Evolutionary conservation across 805 yeast genomes (phyloP), one percentile per base, ranked within the genome.

Genomic region (Kuraishia piskuri): DNA sequence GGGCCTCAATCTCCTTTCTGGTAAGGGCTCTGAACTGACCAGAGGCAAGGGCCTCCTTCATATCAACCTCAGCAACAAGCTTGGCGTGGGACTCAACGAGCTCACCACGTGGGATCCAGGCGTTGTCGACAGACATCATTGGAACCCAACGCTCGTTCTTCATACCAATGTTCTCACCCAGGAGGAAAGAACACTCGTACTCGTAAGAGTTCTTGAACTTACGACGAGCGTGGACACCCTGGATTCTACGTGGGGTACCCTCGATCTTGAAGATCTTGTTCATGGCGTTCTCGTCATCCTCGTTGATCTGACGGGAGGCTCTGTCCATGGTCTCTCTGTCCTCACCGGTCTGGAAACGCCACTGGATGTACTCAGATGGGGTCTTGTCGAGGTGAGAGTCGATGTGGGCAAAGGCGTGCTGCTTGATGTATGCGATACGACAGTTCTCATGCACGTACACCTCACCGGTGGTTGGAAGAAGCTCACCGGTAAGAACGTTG

Each of bases 271-370:
- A 94, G 79, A 94, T 87, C 84, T 92, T 94, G 91, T 94, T 90
- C 99, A 94, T 94, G 73, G 95, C 89, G 77, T 86, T 83, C 83
- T 91, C 97, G 79, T 94, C 99, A 67, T 82, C 78, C 82, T 94
- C 99, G 73, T 88, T 90, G 75, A 94, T 90, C 76, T 86, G 92
- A 84, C 99, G 90, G 77, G 95, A 90, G 74, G 98, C 99, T 83
- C 98, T 89, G 84, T 94, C 99, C 99, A 94, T 94, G 79, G 99
- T 94, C 84, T 94, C 99, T 83, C 99, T 90, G 79, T 94, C 99
- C 83, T 94, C 99, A 91, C 99, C 99, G 73, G 99, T 94, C 83
- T 94, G 99, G 97, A 92, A 94, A 87, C 99, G 94, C 99, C 99
- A 94, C 83, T 94, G 99, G 68, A 94, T 94, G 83, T 94, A 94